phyloP scores from a whole-genome alignment of 2,329 filamentous ascomycete genomes.

The Dactylellina cionopaga region DNA sequence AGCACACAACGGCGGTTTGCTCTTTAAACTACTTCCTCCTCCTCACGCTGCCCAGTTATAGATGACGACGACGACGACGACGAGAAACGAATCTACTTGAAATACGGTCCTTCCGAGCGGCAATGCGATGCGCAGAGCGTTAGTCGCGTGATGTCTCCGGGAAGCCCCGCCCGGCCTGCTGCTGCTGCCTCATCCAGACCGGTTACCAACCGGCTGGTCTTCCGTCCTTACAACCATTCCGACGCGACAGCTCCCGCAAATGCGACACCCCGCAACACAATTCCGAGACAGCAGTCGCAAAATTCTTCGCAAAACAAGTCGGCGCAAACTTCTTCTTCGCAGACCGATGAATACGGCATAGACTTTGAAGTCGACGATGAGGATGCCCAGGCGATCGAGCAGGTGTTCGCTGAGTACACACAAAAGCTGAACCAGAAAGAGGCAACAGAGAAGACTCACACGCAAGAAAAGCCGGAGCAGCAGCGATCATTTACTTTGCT shows the following conservation, averaged over 20 bases:
- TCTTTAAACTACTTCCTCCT: background rate
- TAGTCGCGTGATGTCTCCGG: constrained; percentile 42
- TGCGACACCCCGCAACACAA: background rate
- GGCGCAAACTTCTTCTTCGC: background rate
- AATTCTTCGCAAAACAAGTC: constrained; percentile 20
- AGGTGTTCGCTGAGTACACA: constrained; percentile 38
- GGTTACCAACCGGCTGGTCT: constrained; percentile 35
- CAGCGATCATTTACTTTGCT: background rate
- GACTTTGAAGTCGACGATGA: constrained; percentile 49
- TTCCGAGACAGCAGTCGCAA: background rate
- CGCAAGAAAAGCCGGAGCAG: background rate
- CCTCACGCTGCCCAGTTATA: too few relatives aligned
- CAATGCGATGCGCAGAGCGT: constrained; percentile 15
- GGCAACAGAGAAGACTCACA: background rate
- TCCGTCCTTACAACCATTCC: constrained; percentile 29
- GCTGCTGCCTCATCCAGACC: constrained; percentile 17
- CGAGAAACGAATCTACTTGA: background rate
- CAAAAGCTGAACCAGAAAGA: constrained; percentile 21
- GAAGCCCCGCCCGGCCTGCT: constrained; percentile 28
- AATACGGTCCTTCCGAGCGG: constrained; percentile 5
- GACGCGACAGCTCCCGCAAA: background rate
- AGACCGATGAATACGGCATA: constrained; percentile 45
- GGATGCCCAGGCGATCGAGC: constrained; percentile 40
- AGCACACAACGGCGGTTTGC: constrained; percentile 25
- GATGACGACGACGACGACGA: background rate